A percentile compares a stretch with the other conserved stretches of the same genome.
phyloP scores from a whole-genome alignment of 805 yeast species.

The Yarrowia deformans region DNA sequence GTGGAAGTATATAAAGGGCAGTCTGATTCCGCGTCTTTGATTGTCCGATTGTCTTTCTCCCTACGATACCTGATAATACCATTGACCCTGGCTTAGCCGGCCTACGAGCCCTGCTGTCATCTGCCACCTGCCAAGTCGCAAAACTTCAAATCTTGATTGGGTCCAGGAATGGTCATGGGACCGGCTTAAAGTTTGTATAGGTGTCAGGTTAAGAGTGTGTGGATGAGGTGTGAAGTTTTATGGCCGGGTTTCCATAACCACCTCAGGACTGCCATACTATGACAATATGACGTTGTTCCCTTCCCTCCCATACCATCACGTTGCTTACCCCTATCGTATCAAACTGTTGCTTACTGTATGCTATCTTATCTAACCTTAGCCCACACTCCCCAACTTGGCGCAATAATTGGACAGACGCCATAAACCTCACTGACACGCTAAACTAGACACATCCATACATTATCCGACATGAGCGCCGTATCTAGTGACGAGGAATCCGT shows the following conservation, averaged over 20 bases:
- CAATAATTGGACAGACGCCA: conserved; percentile 7
- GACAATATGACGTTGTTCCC: no score
- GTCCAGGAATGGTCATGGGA: neutral
- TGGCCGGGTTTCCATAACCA: no score
- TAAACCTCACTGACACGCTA: neutral
- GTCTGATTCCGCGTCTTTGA: no score
- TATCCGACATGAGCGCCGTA: conserved; percentile 37
- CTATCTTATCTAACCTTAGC: conserved; percentile 31
- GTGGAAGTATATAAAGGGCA: no score
- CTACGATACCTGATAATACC: no score
- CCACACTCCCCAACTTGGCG: conserved; percentile 26
- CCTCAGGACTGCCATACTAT: no score
- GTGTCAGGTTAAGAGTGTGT: conserved; percentile 7
- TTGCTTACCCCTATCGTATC: no score
- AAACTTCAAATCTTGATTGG: conserved; percentile 12
- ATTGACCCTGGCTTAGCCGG: no score
- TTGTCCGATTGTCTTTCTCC: no score
- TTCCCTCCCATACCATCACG: no score
- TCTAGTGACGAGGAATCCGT: conserved; percentile 38
- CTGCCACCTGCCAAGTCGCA: conserved; percentile 6
- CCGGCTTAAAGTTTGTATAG: neutral
- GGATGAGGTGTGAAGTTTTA: neutral
- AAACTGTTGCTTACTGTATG: neutral
- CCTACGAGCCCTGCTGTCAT: no score
- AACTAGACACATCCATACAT: conserved; percentile 7